Evolutionary conservation across 2,329 filamentous ascomycete genomes (phyloP).

Genomic region (Nemania sp.): DNA sequence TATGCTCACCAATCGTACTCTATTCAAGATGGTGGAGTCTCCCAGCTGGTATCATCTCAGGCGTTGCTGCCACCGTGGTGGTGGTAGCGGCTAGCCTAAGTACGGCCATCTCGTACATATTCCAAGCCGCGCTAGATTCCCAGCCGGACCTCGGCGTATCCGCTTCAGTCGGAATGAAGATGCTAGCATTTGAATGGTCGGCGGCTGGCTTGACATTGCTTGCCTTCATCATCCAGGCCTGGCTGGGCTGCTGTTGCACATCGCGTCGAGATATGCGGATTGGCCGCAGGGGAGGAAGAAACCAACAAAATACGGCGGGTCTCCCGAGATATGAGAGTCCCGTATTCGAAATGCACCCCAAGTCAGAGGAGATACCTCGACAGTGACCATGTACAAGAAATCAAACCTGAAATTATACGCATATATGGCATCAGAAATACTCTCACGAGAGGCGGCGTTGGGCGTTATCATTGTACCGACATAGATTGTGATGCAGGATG

Average conservation of each 20-base stretch:
- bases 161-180: conserved; percentile 68
- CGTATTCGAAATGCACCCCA: neutral
- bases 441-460: too few relatives aligned
- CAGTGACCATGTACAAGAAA: too few relatives aligned
- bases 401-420: too few relatives aligned
- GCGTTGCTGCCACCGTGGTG: conserved; percentile 67
- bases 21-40: conserved; percentile 63
- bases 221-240: conserved; percentile 73
- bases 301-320: conserved; percentile 15
- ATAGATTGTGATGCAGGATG: too few relatives aligned
- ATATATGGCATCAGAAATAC: too few relatives aligned
- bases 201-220: conserved; percentile 68
- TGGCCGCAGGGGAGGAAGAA: conserved; percentile 40
- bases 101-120: conserved; percentile 82
- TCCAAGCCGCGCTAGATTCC: conserved; percentile 73
- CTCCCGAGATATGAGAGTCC: neutral
- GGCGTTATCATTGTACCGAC: too few relatives aligned
- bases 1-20: conserved; percentile 62
- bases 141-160: conserved; percentile 76
- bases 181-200: conserved; percentile 92
- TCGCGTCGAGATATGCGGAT: conserved; percentile 55
- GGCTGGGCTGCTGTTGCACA: conserved; percentile 77
- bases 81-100: conserved; percentile 73
- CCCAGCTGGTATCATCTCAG: conserved; percentile 68
- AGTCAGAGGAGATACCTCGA: neutral